phyloP scores from a whole-genome alignment of 805 yeast genomes.

The Saturnispora halmiae region DNA sequence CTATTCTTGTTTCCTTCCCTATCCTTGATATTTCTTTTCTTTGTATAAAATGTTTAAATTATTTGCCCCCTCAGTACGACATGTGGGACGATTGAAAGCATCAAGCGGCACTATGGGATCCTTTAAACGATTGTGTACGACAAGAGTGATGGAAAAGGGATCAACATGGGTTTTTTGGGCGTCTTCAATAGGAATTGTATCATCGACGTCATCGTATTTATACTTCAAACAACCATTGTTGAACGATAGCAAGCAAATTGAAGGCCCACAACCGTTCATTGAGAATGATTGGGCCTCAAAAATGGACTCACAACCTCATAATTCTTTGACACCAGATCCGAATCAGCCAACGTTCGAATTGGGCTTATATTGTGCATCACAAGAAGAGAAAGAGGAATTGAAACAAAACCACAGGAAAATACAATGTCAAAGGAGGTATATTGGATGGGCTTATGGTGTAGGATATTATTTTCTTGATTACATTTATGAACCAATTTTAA shows the following conservation, averaged over 20 bases:
- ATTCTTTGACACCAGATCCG: slow-evolving; percentile 36
- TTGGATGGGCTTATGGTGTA: slow-evolving; percentile 31
- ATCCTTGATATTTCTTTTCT: neutral
- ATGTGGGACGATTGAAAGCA: neutral
- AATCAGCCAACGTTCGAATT: slow-evolving; percentile 59
- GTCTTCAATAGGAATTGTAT: neutral
- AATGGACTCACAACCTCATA: slow-evolving; percentile 17
- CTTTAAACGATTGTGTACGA: neutral
- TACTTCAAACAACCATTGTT: slow-evolving; percentile 1
- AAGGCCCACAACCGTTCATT: slow-evolving; percentile 12
- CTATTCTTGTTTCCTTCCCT: neutral
- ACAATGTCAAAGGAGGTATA: slow-evolving; percentile 14
- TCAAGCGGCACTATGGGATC: neutral
- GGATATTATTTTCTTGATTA: slow-evolving; percentile 43
- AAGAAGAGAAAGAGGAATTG: slow-evolving; percentile 40
- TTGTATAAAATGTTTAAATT: neutral
- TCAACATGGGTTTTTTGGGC: neutral
- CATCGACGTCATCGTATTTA: slow-evolving; percentile 4
- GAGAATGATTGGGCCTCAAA: slow-evolving; percentile 12
- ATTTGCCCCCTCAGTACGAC: neutral
- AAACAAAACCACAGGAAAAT: slow-evolving; percentile 28
- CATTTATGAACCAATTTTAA: slow-evolving; percentile 59
- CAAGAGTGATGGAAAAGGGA: neutral
- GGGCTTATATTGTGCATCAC: slow-evolving; percentile 55
- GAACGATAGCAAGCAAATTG: slow-evolving; percentile 1